A percentile compares a stretch with the other conserved stretches of the same genome.
Conservation (phyloP, 345 rosid genomes). For the Populus ilicifolia region DNA sequence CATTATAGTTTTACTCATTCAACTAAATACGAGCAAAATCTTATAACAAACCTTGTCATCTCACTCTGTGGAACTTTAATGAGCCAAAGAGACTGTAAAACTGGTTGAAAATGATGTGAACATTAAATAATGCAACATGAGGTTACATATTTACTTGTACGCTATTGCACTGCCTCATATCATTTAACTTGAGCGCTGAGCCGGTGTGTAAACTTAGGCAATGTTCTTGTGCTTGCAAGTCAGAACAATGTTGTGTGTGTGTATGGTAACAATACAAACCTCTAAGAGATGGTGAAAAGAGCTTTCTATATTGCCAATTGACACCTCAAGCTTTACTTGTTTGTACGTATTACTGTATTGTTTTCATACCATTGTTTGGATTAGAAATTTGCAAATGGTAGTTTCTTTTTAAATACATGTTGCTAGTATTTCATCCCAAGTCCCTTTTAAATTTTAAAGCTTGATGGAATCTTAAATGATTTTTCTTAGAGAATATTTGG, state of each 20-base stretch:
- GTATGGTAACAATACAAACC: too few species aligned
- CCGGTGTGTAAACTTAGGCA: neutral
- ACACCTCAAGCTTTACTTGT: neutral
- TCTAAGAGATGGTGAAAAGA: neutral
- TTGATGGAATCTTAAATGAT: conserved; percentile 13
- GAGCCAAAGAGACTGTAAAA: neutral
- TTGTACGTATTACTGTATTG: neutral
- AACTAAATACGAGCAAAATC: neutral
- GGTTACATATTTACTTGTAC: neutral
- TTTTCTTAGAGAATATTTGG: neutral
- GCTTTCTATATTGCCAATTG: neutral
- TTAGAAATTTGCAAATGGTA: neutral
- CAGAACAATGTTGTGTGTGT: neutral
- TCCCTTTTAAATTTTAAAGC: conserved; percentile 6
- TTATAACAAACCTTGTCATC: neutral
- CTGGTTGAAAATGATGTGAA: neutral
- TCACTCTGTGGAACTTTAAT: neutral
- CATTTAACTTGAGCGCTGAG: neutral
- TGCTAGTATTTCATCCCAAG: neutral
- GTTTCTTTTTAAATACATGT: neutral
- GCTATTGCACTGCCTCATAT: neutral
- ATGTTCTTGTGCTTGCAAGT: neutral
- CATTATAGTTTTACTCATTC: neutral
- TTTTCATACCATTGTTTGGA: neutral
- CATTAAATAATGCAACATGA: neutral